These are phyloP conservation scores for Fraxinus sp. DNA, from an alignment of 305 asterid genomes.

Conservation along the genomic window DNA sequence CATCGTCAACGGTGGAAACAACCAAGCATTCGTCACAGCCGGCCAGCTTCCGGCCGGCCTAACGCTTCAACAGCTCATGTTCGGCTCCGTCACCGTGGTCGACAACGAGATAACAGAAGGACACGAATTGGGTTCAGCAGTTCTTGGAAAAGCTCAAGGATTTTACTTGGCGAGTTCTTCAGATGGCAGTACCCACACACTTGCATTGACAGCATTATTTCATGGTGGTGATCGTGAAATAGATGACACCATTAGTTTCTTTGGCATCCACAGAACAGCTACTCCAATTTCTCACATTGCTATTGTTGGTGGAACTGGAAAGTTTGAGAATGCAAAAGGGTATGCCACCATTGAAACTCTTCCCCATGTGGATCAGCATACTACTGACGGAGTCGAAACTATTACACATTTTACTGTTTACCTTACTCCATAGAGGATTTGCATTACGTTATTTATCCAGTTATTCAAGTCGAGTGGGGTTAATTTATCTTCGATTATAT, in stretches of 20 bases:
- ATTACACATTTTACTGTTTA: conserved; percentile 9
- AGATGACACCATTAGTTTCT: conserved; percentile 31
- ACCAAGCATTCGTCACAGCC: conserved; percentile 2
- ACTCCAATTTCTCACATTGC: conserved; percentile 40
- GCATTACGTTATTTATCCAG: not conserved
- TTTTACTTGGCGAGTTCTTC: conserved; percentile 39
- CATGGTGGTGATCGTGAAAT: conserved; percentile 12
- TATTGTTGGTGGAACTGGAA: conserved; percentile 42
- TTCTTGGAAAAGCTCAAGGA: conserved; percentile 42
- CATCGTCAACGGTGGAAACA: conserved; percentile 1
- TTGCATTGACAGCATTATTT: conserved; percentile 38
- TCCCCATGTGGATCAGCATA: not conserved
- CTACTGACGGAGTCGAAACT: conserved; percentile 3
- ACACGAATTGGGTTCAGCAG: not conserved
- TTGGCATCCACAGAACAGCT: conserved; percentile 36
- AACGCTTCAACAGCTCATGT: conserved; percentile 37
- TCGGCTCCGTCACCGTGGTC: conserved; percentile 32
- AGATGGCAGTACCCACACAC: conserved; percentile 34
- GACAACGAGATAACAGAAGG: conserved; percentile 33
- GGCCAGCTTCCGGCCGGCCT: conserved; percentile 29
- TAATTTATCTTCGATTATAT: not conserved
- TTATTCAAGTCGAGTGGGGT: not conserved
- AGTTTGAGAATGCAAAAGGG: conserved; percentile 41
- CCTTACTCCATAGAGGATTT: not conserved
- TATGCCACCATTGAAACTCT: conserved; percentile 36